phyloP scores from a whole-genome alignment of 176 grass and related monocot genomes.

The Neostapfia colusana region DNA sequence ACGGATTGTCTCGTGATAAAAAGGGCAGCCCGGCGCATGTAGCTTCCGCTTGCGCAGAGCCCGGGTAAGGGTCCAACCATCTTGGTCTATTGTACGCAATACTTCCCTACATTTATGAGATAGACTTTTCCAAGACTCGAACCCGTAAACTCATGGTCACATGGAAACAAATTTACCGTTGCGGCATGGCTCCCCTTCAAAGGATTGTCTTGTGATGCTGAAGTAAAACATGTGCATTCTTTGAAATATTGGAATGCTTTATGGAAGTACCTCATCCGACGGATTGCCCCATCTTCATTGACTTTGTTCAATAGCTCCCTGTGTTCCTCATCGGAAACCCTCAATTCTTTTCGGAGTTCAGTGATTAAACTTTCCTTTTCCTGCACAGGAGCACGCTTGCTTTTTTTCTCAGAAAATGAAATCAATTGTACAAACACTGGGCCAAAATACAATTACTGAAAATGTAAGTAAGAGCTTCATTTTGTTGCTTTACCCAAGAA shows the following conservation, averaged over 20 bases:
- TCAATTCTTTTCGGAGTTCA: slow-evolving; percentile 92
- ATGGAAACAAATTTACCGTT: no score
- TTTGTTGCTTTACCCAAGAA: slow-evolving; percentile 67
- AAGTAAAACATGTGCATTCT: slow-evolving; percentile 23
- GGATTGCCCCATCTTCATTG: slow-evolving; percentile 71
- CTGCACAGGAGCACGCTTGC: slow-evolving; percentile 46
- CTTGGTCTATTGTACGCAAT: no score
- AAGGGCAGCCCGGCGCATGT: no score
- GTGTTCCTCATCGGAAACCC: slow-evolving; percentile 88
- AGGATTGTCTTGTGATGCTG: background rate
- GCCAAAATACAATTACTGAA: slow-evolving; percentile 16
- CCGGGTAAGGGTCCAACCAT: no score
- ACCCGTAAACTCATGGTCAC: no score
- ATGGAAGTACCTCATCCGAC: slow-evolving; percentile 66
- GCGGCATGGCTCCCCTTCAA: no score
- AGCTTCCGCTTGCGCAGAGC: no score
- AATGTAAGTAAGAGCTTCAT: background rate
- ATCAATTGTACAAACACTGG: slow-evolving; percentile 13
- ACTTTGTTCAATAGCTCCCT: slow-evolving; percentile 87
- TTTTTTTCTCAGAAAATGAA: slow-evolving; percentile 19
- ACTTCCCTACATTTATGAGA: no score
- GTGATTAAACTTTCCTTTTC: slow-evolving; percentile 98
- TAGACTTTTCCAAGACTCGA: no score
- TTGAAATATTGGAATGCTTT: background rate
- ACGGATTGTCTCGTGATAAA: background rate